These are phyloP conservation scores for Yarrowia yakushimensis DNA, from an alignment of 805 yeast genomes.

Conservation along the genomic window DNA sequence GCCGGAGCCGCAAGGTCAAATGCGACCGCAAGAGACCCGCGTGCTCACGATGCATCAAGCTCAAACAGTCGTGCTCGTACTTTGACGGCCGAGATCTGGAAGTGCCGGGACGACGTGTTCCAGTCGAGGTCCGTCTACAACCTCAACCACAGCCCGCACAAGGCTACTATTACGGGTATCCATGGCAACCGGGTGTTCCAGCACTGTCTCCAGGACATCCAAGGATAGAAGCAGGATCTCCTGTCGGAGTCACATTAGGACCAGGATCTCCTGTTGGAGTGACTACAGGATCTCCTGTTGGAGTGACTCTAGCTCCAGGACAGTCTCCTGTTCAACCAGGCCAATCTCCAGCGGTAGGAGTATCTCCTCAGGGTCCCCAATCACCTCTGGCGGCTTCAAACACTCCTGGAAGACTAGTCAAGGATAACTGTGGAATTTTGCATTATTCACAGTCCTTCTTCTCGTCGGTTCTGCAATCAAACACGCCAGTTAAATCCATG, in stretches of 20 bases:
- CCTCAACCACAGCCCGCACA: too few relatives aligned
- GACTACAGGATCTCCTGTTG: neutral
- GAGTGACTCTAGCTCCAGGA: neutral
- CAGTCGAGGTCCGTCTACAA: neutral
- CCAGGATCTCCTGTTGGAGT: neutral
- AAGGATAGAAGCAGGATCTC: neutral
- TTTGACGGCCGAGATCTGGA: slow-evolving; percentile 1
- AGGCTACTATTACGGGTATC: neutral
- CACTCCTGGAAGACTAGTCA: slow-evolving; percentile 3
- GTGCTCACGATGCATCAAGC: slow-evolving; percentile 6
- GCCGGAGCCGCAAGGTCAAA: slow-evolving; percentile 14
- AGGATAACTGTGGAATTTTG: neutral
- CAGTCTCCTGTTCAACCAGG: neutral
- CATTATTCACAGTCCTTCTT: slow-evolving; percentile 23
- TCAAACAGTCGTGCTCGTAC: slow-evolving; percentile 4
- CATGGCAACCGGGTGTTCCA: neutral
- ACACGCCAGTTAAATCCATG: slow-evolving; percentile 17
- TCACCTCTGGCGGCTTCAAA: neutral
- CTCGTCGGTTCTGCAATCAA: neutral
- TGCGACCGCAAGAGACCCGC: slow-evolving; percentile 1
- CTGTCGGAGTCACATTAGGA: neutral
- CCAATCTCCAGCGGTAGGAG: neutral
- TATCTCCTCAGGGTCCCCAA: neutral
- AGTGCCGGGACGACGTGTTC: neutral
- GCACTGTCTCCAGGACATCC: neutral